Conservation (phyloP, 345 rosid species). For the Camelina laxa region DNA sequence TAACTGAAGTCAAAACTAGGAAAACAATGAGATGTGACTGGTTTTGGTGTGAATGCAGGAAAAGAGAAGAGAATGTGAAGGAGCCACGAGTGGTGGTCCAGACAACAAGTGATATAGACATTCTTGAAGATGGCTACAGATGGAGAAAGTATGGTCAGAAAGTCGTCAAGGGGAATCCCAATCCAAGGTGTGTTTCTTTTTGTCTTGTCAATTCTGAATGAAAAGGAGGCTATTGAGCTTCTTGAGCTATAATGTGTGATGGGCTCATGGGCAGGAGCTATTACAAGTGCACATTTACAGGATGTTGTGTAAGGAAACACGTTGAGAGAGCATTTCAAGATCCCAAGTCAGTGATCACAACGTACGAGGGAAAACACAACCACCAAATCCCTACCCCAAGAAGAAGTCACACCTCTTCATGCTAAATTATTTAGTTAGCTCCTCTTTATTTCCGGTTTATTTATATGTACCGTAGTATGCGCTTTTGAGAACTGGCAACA, state of each 20-base stretch:
- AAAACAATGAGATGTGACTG: constrained; percentile 47
- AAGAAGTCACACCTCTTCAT: neutral
- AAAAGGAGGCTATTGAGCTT: constrained; percentile 42
- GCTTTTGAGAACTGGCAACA: too few species aligned
- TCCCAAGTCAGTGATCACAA: constrained; percentile 82
- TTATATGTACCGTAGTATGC: too few species aligned
- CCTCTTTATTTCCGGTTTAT: too few species aligned
- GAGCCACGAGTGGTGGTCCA: constrained; percentile 95
- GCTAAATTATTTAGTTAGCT: too few species aligned
- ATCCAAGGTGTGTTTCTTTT: constrained; percentile 63
- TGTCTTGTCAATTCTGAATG: neutral
- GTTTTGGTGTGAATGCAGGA: constrained; percentile 54
- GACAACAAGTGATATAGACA: constrained; percentile 92
- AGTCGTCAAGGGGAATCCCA: constrained; percentile 94
- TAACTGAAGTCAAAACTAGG: constrained; percentile 42
- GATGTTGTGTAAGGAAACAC: constrained; percentile 88
- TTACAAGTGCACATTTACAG: constrained; percentile 83
- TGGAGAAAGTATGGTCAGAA: constrained; percentile 99
- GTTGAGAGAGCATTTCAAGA: constrained; percentile 92
- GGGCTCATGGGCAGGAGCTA: constrained; percentile 66
- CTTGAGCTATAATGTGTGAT: constrained; percentile 51
- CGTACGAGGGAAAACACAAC: constrained; percentile 95
- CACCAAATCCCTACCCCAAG: constrained; percentile 82
- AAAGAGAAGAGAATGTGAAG: constrained; percentile 78
- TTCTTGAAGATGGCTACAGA: constrained; percentile 91